Evolutionary conservation across 2,329 filamentous ascomycete genomes (phyloP), one percentile per base, ranked within the genome.

Genomic region (Fusarium verticillioides): DNA sequence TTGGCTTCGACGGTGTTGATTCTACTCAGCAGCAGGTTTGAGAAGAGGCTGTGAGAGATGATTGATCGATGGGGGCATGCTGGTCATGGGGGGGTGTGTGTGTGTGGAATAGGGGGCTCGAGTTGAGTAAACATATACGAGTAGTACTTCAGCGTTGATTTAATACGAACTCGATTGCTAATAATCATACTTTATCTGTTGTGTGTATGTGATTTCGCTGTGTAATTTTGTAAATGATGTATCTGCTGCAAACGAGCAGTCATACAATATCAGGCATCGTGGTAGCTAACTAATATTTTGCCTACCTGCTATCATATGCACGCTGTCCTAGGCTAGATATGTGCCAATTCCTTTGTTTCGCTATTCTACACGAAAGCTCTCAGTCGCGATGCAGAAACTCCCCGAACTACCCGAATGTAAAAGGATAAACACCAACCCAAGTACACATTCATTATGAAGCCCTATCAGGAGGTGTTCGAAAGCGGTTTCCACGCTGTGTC

Each of bases 1-100:
- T 85, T 39, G 83, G 83, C 16, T 84, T 84, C 34, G 68, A 76
- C 8, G 72, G 66, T 19, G 75, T 56, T 36, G 77, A 78, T 52
- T 78, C 77, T 46, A 67, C 69, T 4, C 59, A 74, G 32, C 67
- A 73, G 44, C 64, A 50, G 36, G 52, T 78, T 54, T 78, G 64
- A 75, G 60, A 23, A 47, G 36, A 30, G 50, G 59, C 46, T 60
- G 32, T 49, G 39, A 23, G 60, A 46, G 40, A 59, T 47, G 57
- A 66, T 67, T 47, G 54, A 54, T 54, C 40, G 26, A 61, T 28
- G 43, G 43, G 43, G 26, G 26, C 67, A 73, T 73, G 71, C 71
- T 74, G 71, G 67, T 59, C 71, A 74, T 74, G 71, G 58, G 40
- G 37, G 37, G 26, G 60, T 32, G 30, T 30, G 36, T 19, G 36